A percentile compares a stretch with the other conserved stretches of the same genome.
These are phyloP conservation scores for Aspergillus nomiae DNA, from an alignment of 2,329 filamentous ascomycete species.

Conservation along the genomic window DNA sequence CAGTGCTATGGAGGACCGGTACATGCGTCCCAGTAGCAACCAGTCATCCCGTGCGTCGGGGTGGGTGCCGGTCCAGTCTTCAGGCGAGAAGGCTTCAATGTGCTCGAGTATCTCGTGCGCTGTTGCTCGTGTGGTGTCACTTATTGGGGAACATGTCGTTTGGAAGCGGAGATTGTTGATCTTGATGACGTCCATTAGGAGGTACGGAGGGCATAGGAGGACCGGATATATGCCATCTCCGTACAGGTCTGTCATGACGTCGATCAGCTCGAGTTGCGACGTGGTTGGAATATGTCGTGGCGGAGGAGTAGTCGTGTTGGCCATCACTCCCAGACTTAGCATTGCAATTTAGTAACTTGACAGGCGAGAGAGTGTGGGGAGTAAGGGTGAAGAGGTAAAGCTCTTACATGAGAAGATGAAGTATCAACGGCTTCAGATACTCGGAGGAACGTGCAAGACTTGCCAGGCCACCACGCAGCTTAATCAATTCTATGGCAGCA, in stretches of 20 bases:
- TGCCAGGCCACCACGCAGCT: constrained; percentile 5
- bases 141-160: not conserved
- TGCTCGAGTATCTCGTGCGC: constrained; percentile 2
- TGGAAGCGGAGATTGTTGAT: constrained; percentile 12
- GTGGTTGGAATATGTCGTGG: constrained; percentile 5
- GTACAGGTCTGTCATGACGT: constrained; percentile 4
- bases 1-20: constrained; percentile 8
- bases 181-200: constrained; percentile 4
- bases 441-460: constrained; percentile 1
- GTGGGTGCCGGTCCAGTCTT: constrained; percentile 2
- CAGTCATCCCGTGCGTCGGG: not conserved
- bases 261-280: not conserved
- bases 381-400: not conserved
- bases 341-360: no score
- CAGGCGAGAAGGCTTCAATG: constrained; percentile 4
- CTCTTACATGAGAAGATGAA: constrained; percentile 11
- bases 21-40: constrained; percentile 9
- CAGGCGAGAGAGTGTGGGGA: no score
- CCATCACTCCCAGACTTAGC: constrained; percentile 8
- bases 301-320: constrained; percentile 12
- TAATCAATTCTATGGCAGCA: constrained; percentile 8
- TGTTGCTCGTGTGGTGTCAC: not conserved
- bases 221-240: constrained; percentile 7
- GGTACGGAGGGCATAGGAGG: constrained; percentile 6
- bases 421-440: not conserved